These are phyloP conservation scores for Huntiella omanensis DNA, from an alignment of 2,329 filamentous ascomycete species.

Conservation along the genomic window DNA sequence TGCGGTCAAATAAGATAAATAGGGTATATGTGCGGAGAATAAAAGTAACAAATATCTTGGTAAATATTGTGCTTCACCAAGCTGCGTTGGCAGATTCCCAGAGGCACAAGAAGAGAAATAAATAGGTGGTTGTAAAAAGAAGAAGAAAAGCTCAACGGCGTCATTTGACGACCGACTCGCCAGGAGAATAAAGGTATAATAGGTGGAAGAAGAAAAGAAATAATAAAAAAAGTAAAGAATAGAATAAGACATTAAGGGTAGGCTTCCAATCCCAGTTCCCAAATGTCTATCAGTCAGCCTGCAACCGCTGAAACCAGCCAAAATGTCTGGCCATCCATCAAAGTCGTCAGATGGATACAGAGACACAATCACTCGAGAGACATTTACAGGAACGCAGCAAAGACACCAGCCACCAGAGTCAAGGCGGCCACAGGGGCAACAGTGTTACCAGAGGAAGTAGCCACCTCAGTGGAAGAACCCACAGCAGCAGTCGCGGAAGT, in stretches of 20 bases:
- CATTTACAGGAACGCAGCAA: slow-evolving; percentile 12
- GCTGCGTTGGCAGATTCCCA: too few relatives aligned
- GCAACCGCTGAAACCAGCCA: too few relatives aligned
- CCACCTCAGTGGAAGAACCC: neutral
- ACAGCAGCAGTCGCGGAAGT: neutral
- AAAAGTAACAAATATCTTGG: too few relatives aligned
- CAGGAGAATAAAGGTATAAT: neutral
- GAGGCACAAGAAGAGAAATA: neutral
- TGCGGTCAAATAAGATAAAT: too few relatives aligned
- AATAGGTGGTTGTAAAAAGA: neutral
- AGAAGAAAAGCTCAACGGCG: too few relatives aligned
- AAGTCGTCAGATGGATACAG: too few relatives aligned
- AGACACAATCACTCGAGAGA: too few relatives aligned
- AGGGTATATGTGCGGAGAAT: too few relatives aligned
- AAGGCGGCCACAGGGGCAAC: slow-evolving; percentile 8
- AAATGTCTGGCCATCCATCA: too few relatives aligned
- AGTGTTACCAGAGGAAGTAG: slow-evolving; percentile 5
- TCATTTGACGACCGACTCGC: neutral
- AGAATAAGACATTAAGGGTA: neutral
- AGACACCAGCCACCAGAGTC: slow-evolving; percentile 10
- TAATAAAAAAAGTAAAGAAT: slow-evolving; percentile 1
- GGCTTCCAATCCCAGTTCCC: neutral
- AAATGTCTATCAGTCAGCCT: neutral
- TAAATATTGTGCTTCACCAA: too few relatives aligned
- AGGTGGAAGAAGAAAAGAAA: slow-evolving; percentile 2